Base-by-base conservation (phyloP, 2,329 filamentous ascomycete genomes). In the Colletotrichum shisoi region DNA sequence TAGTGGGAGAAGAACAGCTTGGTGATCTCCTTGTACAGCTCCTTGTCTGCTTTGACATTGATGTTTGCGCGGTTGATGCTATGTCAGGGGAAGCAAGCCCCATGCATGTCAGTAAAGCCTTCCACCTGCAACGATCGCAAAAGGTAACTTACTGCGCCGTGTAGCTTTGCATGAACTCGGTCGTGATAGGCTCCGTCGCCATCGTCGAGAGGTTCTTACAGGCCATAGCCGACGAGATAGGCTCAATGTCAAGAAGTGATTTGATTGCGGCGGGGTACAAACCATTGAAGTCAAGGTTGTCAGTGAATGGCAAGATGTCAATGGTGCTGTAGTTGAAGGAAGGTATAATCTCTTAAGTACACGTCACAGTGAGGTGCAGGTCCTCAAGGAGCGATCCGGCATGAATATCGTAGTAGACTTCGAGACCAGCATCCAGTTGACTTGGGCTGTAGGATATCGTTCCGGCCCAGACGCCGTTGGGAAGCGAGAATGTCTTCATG, bases 331-430 rank as follows among this genome's bases (percentile, higher is more conserved):
- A 39, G 53, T 24, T 62, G 46, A 71, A 70, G 17, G 65, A 40
- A 58, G 65, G 68, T 7, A 70, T 58, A 8, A 70, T 39, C 39
- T 70, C 62, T 62, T 71, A 13, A 21, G 31, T 49, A 15, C 19
- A 49, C 2, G 12, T 62, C 21, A 66, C 68, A 13, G 60, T 54
- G 4, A 65, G 57, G 7, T 62, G 62, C 15, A 63, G 40, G 48
- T 71, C 63, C 5, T 67, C 53, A 21, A 71, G 70, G 62, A 73
- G 72, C 34, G 71, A 71, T 19, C 68, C 62, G 17, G 71, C 44
- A 34, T 70, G 70, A 8, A 74, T 70, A 21, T 59, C 68, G n/a
- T 27, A 58, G 45, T 74, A 70, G 37, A 48, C 57, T 52, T 62
- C 60, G n/a, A 60, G 19, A 40, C 49, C 63, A 19, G 11, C 52